Conservation (phyloP, 2,329 filamentous ascomycete species). For the Aureobasidium sp. region DNA sequence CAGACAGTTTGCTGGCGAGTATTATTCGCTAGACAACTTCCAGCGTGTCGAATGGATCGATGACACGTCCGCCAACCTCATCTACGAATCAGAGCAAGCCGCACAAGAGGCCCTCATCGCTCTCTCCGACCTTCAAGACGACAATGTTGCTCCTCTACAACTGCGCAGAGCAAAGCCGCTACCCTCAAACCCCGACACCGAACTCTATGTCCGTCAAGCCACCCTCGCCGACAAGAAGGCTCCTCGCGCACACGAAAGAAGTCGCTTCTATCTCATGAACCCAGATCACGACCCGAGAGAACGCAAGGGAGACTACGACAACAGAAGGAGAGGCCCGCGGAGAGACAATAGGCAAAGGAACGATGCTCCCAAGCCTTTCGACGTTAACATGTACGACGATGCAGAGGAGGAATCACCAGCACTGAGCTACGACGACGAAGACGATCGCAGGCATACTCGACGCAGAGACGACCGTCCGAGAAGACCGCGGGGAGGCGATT, state of each 20-base stretch:
- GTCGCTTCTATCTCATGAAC: conserved; percentile 86
- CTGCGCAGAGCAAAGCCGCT: conserved; percentile 61
- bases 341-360: conserved; percentile 49
- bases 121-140: conserved; percentile 27
- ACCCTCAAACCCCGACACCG: conserved; percentile 57
- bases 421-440: conserved; percentile 16
- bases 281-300: conserved; percentile 81
- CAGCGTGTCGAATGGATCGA: conserved; percentile 86
- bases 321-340: conserved; percentile 37
- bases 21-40: conserved; percentile 50
- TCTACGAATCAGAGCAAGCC: conserved; percentile 55
- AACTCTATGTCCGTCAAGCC: conserved; percentile 65
- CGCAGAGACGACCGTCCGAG: conserved; percentile 12
- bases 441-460: conserved; percentile 20
- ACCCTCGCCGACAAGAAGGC: conserved; percentile 71
- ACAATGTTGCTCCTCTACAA: conserved; percentile 43
- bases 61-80: conserved; percentile 78
- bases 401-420: conserved; percentile 39
- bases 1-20: conserved; percentile 56
- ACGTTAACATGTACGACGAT: conserved; percentile 79
- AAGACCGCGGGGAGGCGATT: conserved; percentile 18
- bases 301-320: conserved; percentile 33
- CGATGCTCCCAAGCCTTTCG: conserved; percentile 41
- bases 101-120: conserved; percentile 47
- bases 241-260: conserved; percentile 67